Evolutionary conservation across 192 early-diverging fungal genomes (phyloP).

Genomic region (Neocallimastix lanati): DNA sequence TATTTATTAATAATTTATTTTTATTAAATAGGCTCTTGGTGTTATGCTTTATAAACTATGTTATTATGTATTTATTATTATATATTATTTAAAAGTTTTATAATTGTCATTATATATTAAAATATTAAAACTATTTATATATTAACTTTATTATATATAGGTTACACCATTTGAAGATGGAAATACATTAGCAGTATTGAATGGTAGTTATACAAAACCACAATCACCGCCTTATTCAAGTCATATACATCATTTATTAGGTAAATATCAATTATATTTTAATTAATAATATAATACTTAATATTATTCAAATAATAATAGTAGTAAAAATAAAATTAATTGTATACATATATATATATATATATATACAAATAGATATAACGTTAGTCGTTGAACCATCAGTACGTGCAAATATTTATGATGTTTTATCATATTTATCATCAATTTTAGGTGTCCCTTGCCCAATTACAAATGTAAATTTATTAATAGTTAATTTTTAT

Average conservation of each 20-base stretch:
- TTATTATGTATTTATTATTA: conserved; percentile 37
- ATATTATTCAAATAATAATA: too few relatives aligned
- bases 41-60: conserved; percentile 90
- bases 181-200: conserved; percentile 72
- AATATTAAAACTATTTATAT: too few relatives aligned
- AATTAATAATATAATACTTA: too few relatives aligned
- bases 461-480: conserved; percentile 40
- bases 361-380: conserved; percentile 1
- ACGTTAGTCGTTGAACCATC: conserved; percentile 59
- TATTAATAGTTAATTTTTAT: too few relatives aligned
- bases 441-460: conserved; percentile 36
- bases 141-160: too few relatives aligned
- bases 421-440: conserved; percentile 48
- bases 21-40: conserved; percentile 49
- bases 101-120: too few relatives aligned
- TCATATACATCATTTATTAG: conserved; percentile 30
- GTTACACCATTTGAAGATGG: conserved; percentile 86
- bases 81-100: too few relatives aligned
- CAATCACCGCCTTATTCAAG: conserved; percentile 41
- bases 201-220: conserved; percentile 67
- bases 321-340: too few relatives aligned
- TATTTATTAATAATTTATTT: too few relatives aligned
- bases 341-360: too few relatives aligned
- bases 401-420: conserved; percentile 60
- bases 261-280: not conserved